Evolutionary conservation across 805 yeast species (phyloP), one percentile per base, ranked within the genome.

Genomic region (Cyberlindnera galapagoensis): DNA sequence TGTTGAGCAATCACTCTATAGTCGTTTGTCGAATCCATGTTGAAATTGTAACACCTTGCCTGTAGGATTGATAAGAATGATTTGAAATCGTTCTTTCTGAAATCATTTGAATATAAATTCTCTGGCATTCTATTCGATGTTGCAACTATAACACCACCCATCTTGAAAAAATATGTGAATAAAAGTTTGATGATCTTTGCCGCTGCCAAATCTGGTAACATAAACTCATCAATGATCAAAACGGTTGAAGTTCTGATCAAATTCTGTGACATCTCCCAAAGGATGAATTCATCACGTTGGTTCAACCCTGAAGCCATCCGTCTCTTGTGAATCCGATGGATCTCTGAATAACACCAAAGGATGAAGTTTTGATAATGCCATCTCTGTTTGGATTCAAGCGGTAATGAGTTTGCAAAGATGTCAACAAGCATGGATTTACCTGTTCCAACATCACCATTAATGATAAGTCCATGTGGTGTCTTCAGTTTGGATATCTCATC

Each of bases 391-490:
- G 78, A 69, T 16, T 62, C 59, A 39, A 75, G 73, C 0, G 87
- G 88, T 18, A 80, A 57, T 1, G 79, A 65, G 29, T 63, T 61
- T 1, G 86, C 85, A 57, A 80, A 80, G 14, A 80, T 69, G 43
- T 80, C 86, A 72, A 80, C 71, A 30, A 80, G 52, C 79, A 80
- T 71, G 2, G 84, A 74, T 48, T 80, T 80, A 1, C 88, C 88
- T 43, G 82, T 74, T 0, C 88, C 88, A 4, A 76, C 83, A 37
- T 71, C 81, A 4, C 82, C 83, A 52, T 73, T 74, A 6, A 76
- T 52, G 28, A 76, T 49, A 5, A 80, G 54, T 0, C 88, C 88
- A 35, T 70, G 79, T 0, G 87, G 87, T 5, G 11, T 15, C 19
- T 17, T 12, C 13, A 28, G 25, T 33, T 69, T 61, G 5, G 54